Evolutionary conservation across 768 basidiomycete genomes (phyloP), one percentile per base, ranked within the genome.

Genomic region (Auricularia sp.): DNA sequence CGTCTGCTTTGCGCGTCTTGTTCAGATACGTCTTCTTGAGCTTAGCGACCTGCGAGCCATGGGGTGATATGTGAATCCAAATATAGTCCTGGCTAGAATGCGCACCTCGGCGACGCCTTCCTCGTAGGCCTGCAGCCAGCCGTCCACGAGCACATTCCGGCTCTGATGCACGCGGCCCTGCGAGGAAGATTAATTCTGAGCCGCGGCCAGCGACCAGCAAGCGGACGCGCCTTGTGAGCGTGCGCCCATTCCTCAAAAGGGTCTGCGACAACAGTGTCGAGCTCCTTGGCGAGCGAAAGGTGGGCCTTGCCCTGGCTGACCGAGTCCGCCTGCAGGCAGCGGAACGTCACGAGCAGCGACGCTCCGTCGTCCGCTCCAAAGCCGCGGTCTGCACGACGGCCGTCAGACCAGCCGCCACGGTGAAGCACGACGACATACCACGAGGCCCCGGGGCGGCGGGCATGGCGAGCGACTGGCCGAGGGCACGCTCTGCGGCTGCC

Each of bases 291-390:
- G 58, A 91, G 82, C 21, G 79, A 78, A 64, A 77, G 81, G 77
- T 96, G 92, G 1, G 83, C 82, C 70, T 86, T 82, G n/a, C 90
- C 93, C 70, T 95, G 88, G 14, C 77, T 75, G 11, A 73, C 71
- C 7, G 89, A 85, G 74, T 94, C 91, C 67, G 81, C 80, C 70
- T 92, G 89, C 44, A 94, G 81, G 16, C 91, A 90, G 14, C 85
- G 85, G 74, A 94, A 91, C 1, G 90, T 82, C 77, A 88, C 83
- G 54, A 89, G 80, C 14, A 94, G 77, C 1, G 92, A 90, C 21
- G 92, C 92, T 8, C 92, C 92, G 66, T 93, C 92, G 70, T 94
- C 92, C n/a, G 80, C 82, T 65, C 78, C 77, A 70, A 92, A 94
- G 35, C 87, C 91, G 6, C 79, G 78, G 66, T 81, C 85, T 86